Percentiles rank a stretch among this genome's conserved stretches.
Conservation (phyloP, 1,284 basidiomycete genomes). For the Malassezia pachydermatis region DNA sequence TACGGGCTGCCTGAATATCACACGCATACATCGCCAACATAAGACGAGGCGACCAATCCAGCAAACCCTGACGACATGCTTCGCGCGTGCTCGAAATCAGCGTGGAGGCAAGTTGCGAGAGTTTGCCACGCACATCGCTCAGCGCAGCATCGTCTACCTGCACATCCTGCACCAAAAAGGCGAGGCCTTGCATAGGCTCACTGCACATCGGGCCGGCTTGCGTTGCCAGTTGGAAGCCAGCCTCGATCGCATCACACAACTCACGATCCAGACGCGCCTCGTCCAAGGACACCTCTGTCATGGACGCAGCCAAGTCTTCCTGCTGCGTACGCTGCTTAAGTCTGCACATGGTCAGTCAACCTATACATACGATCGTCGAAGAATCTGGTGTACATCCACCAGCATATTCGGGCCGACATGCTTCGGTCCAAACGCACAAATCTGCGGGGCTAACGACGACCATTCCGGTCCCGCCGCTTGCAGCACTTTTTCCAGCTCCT, state of each 20-base stretch:
- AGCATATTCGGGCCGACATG: slow-evolving; percentile 75
- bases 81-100: slow-evolving; percentile 81
- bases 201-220: slow-evolving; percentile 88
- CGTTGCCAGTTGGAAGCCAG: slow-evolving; percentile 87
- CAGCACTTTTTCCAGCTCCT: slow-evolving; percentile 59
- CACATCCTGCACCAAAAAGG: slow-evolving; percentile 73
- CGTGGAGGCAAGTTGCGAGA: slow-evolving; percentile 71
- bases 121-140: slow-evolving; percentile 51
- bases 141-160: slow-evolving; percentile 54
- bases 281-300: slow-evolving; percentile 18
- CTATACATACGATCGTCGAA: slow-evolving; percentile 1
- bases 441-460: slow-evolving; percentile 60
- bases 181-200: slow-evolving; percentile 87
- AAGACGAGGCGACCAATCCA: slow-evolving; percentile 95
- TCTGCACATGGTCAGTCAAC: neutral
- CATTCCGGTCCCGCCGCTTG: slow-evolving; percentile 68
- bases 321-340: slow-evolving; percentile 22
- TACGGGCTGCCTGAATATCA: slow-evolving; percentile 94
- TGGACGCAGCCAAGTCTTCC: slow-evolving; percentile 8
- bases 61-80: slow-evolving; percentile 71
- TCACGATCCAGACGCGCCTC: slow-evolving; percentile 16
- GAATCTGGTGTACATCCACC: slow-evolving; percentile 54
- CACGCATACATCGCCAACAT: slow-evolving; percentile 98
- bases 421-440: slow-evolving; percentile 89
- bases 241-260: slow-evolving; percentile 58